phyloP scores from a whole-genome alignment of 2,329 filamentous ascomycete genomes.

The Ascochyta koolunga region DNA sequence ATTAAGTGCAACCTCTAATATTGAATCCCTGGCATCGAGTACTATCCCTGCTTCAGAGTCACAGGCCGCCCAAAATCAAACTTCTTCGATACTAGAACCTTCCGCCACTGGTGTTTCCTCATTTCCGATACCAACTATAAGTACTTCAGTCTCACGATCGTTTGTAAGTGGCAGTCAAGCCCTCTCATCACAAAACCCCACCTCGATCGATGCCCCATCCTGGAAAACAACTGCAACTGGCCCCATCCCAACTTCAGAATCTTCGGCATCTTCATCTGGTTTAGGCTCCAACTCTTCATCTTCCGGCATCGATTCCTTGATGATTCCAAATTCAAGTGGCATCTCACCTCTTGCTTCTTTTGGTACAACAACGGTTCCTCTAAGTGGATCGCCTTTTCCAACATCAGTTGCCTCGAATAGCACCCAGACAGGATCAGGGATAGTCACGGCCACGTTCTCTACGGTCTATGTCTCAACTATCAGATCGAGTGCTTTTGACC shows the following conservation, averaged over 20 bases:
- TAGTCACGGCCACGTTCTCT: slow-evolving; percentile 11
- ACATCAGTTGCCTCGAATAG: not conserved
- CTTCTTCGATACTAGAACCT: not conserved
- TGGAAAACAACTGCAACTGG: not conserved
- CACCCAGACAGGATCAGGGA: not conserved
- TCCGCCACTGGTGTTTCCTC: not conserved
- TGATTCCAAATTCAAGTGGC: not conserved
- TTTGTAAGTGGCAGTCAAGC: not conserved
- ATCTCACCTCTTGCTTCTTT: not conserved
- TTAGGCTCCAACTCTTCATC: not conserved
- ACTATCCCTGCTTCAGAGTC: not conserved
- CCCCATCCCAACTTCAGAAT: slow-evolving; percentile 2
- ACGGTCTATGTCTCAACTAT: slow-evolving; percentile 6
- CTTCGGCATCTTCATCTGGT: not conserved
- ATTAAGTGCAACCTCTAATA: not conserved
- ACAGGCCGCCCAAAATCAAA: not conserved
- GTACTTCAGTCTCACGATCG: not conserved
- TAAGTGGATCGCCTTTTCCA: not conserved
- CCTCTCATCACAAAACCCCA: not conserved
- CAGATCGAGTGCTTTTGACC: not conserved
- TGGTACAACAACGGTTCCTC: not conserved
- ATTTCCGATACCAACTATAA: not conserved
- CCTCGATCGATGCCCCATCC: not conserved
- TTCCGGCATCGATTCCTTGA: not conserved
- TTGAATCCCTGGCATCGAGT: not conserved